A percentile compares a stretch with the other conserved stretches of the same genome.
phyloP scores from a whole-genome alignment of 2,329 filamentous ascomycete species.

The Davidsoniella virescens region DNA sequence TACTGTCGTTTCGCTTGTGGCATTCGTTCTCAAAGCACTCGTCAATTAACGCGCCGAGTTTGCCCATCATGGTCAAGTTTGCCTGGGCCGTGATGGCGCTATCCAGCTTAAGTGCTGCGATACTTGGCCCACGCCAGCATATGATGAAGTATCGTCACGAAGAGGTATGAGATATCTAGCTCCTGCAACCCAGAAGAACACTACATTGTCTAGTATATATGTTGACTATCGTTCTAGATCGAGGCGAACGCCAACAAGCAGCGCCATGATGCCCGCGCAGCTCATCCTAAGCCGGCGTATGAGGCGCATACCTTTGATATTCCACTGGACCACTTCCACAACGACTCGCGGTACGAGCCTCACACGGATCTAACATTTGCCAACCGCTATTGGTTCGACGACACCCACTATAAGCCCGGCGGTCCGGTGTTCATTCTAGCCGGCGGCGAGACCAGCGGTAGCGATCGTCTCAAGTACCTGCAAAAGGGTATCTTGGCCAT shows the following conservation, averaged over 20 bases:
- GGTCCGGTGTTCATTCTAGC: slow-evolving; percentile 69
- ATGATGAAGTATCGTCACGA: not conserved
- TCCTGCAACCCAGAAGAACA: too few relatives aligned
- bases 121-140: not conserved
- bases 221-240: too few relatives aligned
- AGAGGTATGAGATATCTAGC: not conserved
- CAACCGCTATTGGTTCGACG: slow-evolving; percentile 73
- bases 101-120: not conserved
- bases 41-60: not conserved
- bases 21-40: not conserved
- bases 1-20: too few relatives aligned
- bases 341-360: slow-evolving; percentile 61
- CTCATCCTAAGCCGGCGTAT: slow-evolving; percentile 16
- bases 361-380: slow-evolving; percentile 53
- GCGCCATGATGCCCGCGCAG: not conserved
- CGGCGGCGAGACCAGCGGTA: slow-evolving; percentile 51
- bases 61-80: slow-evolving; percentile 1
- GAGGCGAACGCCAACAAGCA: too few relatives aligned
- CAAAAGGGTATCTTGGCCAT: slow-evolving; percentile 64
- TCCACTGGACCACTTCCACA: slow-evolving; percentile 68
- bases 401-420: slow-evolving; percentile 55
- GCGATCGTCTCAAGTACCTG: slow-evolving; percentile 49
- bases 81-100: not conserved
- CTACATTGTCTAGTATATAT: too few relatives aligned
- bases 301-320: slow-evolving; percentile 20